Evolutionary conservation across 2,329 filamentous ascomycete genomes (phyloP).

Genomic region (Fusarium chlamydosporum): DNA sequence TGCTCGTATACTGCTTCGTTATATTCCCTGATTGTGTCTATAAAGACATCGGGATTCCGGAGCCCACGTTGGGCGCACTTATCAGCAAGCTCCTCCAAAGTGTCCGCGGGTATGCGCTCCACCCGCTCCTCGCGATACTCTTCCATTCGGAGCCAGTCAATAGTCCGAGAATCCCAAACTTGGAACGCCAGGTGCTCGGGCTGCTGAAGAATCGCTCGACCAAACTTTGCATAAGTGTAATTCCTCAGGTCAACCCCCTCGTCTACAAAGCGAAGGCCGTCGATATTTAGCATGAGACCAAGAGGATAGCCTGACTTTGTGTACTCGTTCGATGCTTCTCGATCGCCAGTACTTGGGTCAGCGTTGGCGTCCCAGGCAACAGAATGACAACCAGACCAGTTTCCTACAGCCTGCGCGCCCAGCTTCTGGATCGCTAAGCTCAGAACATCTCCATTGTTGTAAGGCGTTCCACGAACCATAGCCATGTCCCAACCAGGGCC

Average conservation of each 20-base stretch:
- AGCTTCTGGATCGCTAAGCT: conserved; percentile 6
- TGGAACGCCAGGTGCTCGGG: conserved; percentile 27
- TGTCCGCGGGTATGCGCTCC: conserved; percentile 11
- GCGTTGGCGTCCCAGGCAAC: conserved; percentile 29
- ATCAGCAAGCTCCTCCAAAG: conserved; percentile 1
- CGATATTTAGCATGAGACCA: conserved; percentile 20
- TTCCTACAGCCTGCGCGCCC: conserved; percentile 6
- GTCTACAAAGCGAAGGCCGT: conserved; percentile 17
- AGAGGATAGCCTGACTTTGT: conserved; percentile 29
- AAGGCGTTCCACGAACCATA: conserved; percentile 48
- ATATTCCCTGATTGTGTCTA: conserved; percentile 14
- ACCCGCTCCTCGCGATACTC: conserved; percentile 29
- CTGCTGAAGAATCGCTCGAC: conserved; percentile 23
- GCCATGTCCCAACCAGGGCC: conserved; percentile 56
- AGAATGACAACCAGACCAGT: conserved; percentile 22
- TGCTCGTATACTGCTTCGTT: conserved; percentile 22
- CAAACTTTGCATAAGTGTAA: conserved; percentile 30
- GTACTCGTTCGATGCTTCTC: conserved; percentile 27
- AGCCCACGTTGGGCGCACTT: conserved; percentile 14
- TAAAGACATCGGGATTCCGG: neutral
- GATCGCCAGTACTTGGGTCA: conserved; percentile 19
- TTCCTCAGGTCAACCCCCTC: conserved; percentile 24
- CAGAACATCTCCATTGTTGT: conserved; percentile 29
- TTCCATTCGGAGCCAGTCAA: conserved; percentile 15
- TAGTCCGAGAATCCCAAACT: conserved; percentile 21